Conservation (phyloP, 192 early-diverging fungal species). For the Thamnidium elegans region DNA sequence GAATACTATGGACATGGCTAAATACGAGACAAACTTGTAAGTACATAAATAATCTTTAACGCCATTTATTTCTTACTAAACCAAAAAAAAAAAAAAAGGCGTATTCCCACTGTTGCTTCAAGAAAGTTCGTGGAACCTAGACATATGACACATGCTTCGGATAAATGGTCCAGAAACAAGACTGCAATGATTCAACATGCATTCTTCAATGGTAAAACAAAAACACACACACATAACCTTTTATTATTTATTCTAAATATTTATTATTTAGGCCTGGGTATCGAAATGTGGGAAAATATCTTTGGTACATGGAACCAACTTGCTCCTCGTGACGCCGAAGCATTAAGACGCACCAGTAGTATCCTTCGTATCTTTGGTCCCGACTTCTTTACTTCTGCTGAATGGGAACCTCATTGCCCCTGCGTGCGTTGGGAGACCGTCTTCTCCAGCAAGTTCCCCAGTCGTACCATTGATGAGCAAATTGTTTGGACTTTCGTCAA, state of each 20-base stretch:
- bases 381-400: constrained; percentile 15
- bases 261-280: constrained; percentile 21
- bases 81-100: not conserved
- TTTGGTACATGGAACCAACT: constrained; percentile 30
- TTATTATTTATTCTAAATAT: not conserved
- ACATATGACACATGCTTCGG: constrained; percentile 22
- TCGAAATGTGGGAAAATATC: constrained; percentile 29
- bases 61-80: not conserved
- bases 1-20: constrained; percentile 24
- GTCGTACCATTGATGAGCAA: not conserved
- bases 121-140: constrained; percentile 16
- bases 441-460: constrained; percentile 7
- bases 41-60: not conserved
- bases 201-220: constrained; percentile 29
- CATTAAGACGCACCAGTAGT: constrained; percentile 14
- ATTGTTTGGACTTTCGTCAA: constrained; percentile 24
- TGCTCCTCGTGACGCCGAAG: constrained; percentile 22
- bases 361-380: constrained; percentile 25
- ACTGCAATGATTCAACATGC: constrained; percentile 19
- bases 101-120: constrained; percentile 21
- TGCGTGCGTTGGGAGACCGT: constrained; percentile 23
- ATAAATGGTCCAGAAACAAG: constrained; percentile 24
- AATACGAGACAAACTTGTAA: constrained; percentile 23
- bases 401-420: constrained; percentile 26
- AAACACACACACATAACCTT: too few relatives aligned